These are phyloP conservation scores for Chondrostereum purpureum DNA, from an alignment of 1,284 basidiomycete species.

Conservation along the genomic window DNA sequence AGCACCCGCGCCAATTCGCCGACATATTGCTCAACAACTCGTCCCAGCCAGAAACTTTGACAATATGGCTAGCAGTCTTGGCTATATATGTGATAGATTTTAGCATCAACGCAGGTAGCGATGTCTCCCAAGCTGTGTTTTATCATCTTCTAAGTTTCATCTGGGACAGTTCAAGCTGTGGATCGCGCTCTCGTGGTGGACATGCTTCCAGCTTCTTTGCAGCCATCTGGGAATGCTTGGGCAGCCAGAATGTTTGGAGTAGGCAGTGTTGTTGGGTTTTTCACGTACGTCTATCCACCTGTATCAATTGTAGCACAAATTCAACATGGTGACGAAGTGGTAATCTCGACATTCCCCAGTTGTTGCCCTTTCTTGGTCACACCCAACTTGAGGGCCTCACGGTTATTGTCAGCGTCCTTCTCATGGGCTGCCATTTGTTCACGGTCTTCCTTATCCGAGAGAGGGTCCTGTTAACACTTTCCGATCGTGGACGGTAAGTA, in stretches of 20 bases:
- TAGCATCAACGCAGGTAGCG: conserved; percentile 78
- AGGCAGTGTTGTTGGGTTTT: conserved; percentile 81
- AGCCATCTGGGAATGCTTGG: conserved; percentile 92
- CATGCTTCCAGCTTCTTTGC: conserved; percentile 59
- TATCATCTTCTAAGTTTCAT: not conserved
- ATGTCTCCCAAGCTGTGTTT: conserved; percentile 15
- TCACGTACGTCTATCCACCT: conserved; percentile 51
- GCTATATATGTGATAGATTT: conserved; percentile 92
- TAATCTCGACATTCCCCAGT: conserved; percentile 60
- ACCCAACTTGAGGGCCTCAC: conserved; percentile 77
- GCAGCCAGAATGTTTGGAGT: conserved; percentile 83
- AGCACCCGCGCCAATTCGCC: not conserved
- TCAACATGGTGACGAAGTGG: conserved; percentile 38
- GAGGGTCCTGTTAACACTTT: conserved; percentile 47
- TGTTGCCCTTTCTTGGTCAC: conserved; percentile 67
- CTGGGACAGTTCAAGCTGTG: conserved; percentile 64
- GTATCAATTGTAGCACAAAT: conserved; percentile 1
- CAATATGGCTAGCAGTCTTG: conserved; percentile 75
- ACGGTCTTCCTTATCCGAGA: conserved; percentile 72
- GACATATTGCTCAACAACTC: too few relatives aligned
- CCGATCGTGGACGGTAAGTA: conserved; percentile 13
- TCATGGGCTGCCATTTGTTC: conserved; percentile 47
- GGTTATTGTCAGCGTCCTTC: conserved; percentile 46
- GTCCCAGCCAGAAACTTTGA: conserved; percentile 52
- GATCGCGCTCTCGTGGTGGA: conserved; percentile 81